Conservation (phyloP, 176 grass and related monocot species). For the Avena insularis region DNA sequence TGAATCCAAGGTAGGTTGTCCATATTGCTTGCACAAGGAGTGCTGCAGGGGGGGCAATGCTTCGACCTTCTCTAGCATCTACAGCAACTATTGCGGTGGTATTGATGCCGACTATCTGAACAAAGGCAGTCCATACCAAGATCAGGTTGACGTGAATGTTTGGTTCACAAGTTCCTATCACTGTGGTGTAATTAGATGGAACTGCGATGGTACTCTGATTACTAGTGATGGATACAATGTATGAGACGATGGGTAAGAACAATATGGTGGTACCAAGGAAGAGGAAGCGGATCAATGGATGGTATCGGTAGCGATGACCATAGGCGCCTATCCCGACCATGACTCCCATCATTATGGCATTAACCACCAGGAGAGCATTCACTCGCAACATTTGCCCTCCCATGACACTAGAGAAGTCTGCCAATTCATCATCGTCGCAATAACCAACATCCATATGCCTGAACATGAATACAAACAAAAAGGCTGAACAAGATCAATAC, state of each 20-base stretch:
- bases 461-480: neutral
- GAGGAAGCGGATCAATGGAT: neutral
- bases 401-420: neutral
- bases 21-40: slow-evolving; percentile 1
- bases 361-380: neutral
- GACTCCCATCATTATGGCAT: neutral
- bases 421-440: neutral
- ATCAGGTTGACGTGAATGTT: too few species aligned
- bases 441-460: neutral
- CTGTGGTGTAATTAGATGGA: neutral
- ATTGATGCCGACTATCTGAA: slow-evolving; percentile 10
- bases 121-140: neutral
- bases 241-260: neutral
- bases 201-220: neutral
- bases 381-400: neutral
- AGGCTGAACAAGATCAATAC: neutral
- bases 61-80: slow-evolving; percentile 3
- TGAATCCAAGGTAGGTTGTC: slow-evolving; percentile 1
- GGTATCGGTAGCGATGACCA: neutral
- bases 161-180: too few species aligned
- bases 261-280: neutral
- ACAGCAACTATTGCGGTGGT: neutral
- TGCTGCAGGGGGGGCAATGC: neutral
- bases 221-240: neutral
- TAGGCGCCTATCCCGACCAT: neutral